Evolutionary conservation across 75 land plant genomes (phyloP).

Genomic region (Sequoia sempervirens): DNA sequence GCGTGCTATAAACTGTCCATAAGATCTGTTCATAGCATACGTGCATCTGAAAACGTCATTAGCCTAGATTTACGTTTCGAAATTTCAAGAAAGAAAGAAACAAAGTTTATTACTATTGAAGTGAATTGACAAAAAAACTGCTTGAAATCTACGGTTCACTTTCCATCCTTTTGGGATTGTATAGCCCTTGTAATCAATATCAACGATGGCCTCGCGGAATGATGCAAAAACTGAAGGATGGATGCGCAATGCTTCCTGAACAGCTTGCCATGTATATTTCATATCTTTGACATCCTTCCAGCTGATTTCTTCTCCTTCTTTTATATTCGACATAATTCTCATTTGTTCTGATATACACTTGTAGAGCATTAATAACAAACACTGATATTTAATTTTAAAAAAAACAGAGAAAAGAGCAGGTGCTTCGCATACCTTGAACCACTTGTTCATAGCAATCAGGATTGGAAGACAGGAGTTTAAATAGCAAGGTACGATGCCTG

Average conservation of each 20-base stretch:
- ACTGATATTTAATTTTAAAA: too few relatives aligned
- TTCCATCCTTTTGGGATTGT: constrained; percentile 57
- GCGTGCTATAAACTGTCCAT: constrained; percentile 30
- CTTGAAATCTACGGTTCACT: constrained; percentile 3
- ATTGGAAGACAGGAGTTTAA: too few relatives aligned
- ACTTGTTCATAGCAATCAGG: too few relatives aligned
- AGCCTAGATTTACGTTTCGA: background rate
- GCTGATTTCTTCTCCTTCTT: background rate
- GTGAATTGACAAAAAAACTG: background rate
- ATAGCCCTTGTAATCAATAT: constrained; percentile 32
- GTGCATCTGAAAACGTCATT: background rate
- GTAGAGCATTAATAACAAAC: too few relatives aligned
- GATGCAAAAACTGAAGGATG: constrained; percentile 23
- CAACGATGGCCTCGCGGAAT: constrained; percentile 22
- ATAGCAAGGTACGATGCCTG: too few relatives aligned
- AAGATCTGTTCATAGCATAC: constrained; percentile 16
- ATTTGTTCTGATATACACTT: background rate
- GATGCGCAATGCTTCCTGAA: constrained; percentile 40
- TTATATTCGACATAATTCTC: background rate
- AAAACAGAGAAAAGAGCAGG: too few relatives aligned
- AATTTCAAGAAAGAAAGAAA: background rate
- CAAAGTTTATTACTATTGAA: too few relatives aligned
- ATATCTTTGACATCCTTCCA: constrained; percentile 28
- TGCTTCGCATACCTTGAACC: too few relatives aligned
- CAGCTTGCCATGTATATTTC: constrained; percentile 47